Percentiles rank a stretch among this genome's conserved stretches.
Evolutionary conservation across 352 stramenopile species (phyloP).

Genomic region (Phytophthora meadii): DNA sequence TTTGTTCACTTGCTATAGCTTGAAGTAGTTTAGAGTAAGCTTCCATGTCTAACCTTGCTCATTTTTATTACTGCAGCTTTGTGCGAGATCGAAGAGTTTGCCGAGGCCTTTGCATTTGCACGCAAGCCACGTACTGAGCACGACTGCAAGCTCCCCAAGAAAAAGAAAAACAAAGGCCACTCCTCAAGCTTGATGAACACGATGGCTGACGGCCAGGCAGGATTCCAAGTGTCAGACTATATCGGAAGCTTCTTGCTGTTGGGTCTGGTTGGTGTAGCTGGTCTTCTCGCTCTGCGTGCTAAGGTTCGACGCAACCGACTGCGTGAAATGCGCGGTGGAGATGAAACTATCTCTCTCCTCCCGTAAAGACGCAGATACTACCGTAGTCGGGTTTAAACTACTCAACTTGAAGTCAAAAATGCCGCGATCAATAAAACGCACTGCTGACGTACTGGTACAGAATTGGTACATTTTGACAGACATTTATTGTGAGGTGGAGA

Average conservation of each 20-base stretch:
- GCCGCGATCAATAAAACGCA: constrained; percentile 16
- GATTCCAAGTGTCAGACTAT: constrained; percentile 49
- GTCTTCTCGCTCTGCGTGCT: constrained; percentile 52
- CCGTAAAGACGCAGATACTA: constrained; percentile 12
- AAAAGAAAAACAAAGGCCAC: constrained; percentile 23
- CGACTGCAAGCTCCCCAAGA: constrained; percentile 55
- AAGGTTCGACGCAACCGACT: constrained; percentile 39
- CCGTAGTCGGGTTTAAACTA: not conserved
- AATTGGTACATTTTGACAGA: constrained; percentile 21
- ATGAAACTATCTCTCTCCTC: constrained; percentile 40
- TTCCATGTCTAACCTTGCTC: not conserved
- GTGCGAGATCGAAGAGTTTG: constrained; percentile 70
- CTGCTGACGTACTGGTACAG: constrained; percentile 28
- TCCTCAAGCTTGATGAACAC: constrained; percentile 38
- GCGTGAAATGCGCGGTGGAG: constrained; percentile 5
- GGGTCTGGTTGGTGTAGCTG: constrained; percentile 62
- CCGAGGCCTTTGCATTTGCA: constrained; percentile 63
- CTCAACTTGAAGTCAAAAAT: constrained; percentile 7
- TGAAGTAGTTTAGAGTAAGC: not conserved
- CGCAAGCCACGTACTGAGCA: constrained; percentile 54
- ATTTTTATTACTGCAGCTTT: constrained; percentile 35
- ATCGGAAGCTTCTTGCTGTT: constrained; percentile 61
- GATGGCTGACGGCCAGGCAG: constrained; percentile 4
- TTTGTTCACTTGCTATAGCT: not conserved
- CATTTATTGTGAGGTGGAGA: constrained; percentile 23